Evolutionary conservation across 805 yeast species (phyloP).

Genomic region (Kodamaea kakaduensis): DNA sequence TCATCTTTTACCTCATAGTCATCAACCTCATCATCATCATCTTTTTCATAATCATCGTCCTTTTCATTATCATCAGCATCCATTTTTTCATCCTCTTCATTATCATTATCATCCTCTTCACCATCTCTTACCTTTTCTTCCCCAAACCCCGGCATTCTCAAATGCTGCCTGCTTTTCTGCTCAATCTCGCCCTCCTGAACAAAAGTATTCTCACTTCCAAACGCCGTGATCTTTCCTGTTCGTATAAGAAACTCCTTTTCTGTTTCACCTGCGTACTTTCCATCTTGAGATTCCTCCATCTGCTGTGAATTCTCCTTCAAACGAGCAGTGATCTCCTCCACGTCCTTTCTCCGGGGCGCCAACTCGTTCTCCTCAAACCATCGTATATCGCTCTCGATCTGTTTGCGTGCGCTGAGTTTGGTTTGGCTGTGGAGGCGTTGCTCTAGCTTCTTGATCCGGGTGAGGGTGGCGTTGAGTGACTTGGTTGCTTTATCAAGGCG

Average conservation of each 20-base stretch:
- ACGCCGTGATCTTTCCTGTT: constrained; percentile 92
- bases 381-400: constrained; percentile 50
- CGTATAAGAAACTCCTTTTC: constrained; percentile 77
- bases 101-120: constrained; percentile 11
- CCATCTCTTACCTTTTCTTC: constrained; percentile 8
- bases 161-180: constrained; percentile 25
- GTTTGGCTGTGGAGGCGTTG: constrained; percentile 47
- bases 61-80: constrained; percentile 16
- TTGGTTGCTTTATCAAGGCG: constrained; percentile 66
- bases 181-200: constrained; percentile 26
- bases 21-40: constrained; percentile 17
- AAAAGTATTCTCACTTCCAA: constrained; percentile 67
- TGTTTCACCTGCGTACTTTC: constrained; percentile 62
- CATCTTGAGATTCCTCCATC: constrained; percentile 20
- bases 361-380: constrained; percentile 50
- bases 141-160: constrained; percentile 49
- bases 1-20: constrained; percentile 1
- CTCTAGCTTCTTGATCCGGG: constrained; percentile 46
- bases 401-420: constrained; percentile 61
- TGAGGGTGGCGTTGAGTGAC: constrained; percentile 40
- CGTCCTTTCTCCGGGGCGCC: constrained; percentile 52
- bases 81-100: constrained; percentile 13
- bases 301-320: constrained; percentile 38
- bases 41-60: constrained; percentile 14
- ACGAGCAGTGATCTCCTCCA: constrained; percentile 46